Base-by-base conservation (phyloP, 352 stramenopile species). In the Globisporangium paddicum region DNA sequence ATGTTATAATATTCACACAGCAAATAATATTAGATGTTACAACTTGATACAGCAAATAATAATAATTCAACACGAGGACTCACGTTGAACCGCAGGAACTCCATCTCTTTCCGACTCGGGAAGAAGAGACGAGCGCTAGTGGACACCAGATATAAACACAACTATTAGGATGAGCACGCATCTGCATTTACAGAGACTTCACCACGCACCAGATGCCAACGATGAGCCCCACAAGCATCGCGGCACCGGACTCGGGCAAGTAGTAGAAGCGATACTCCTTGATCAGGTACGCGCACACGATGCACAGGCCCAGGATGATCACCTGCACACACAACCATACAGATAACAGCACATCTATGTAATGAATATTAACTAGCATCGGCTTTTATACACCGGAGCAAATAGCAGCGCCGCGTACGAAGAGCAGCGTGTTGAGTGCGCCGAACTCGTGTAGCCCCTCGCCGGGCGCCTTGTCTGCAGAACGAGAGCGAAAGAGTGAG, bases 251-350 rank as follows among this genome's bases (percentile, higher is more conserved):
- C 57, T 97, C 90, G 9, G 90, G 90, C 19, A 97, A 62, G 64
- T 96, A 96, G 58, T 95, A 96, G 63, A 97, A 95, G 30, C 74
- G 72, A 66, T 96, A 90, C 68, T 96, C 77, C 59, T 95, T 93
- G 72, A 96, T 93, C 55, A 97, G 58, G 64, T 97, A 97, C 38
- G 86, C 89, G 63, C 72, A 89, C 46, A 97, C 76, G 55, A 97
- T 95, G 82, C 87, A 96, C 13, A 97, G 66, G 16, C 84, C 84
- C 13, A 97, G 70, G 46, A 97, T 80, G 51, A 95, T 78, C 46
- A 97, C 77, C 75, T 89, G 60, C 21, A 32, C 2, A 2, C 9
- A 35, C 11, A 34, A 14, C n/a, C 21, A 21, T 14, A 26, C 16
- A 32, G 35, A 44, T 9, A 38, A 37, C 9, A 62, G 11, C 11